Base-by-base conservation (phyloP, 2,329 filamentous ascomycete species). In the Nemania serpens region DNA sequence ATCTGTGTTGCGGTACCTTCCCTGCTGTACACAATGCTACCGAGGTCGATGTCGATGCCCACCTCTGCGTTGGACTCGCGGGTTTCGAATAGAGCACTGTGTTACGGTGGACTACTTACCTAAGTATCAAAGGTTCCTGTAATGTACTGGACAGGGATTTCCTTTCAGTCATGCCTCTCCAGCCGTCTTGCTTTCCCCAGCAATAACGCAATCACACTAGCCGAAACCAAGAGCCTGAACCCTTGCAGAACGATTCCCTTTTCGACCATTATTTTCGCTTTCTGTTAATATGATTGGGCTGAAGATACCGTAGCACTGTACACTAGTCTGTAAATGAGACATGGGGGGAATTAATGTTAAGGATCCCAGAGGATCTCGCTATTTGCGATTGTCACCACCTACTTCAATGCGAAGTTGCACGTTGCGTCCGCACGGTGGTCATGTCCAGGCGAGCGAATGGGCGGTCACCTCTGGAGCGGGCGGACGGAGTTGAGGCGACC, bases 181-280 rank as follows among this genome's bases (percentile, higher is more conserved):
- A 59, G 51, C 59, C 37, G 53, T 20, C 9, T 42, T 62, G 60
- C 51, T 64, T 43, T 53, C 39, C 49, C 58, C 53, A 58, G 57
- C 61, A 61, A 63, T 63, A 66, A 66, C 63, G 61, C 63, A 66
- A 70, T 70, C 66, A 71, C 65, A 54, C 63, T 55, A 67, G 47
- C 55, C 33, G 51, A 49, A 36, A 48, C 59, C 25, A 59, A 57
- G 55, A 59, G 45, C 11, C 53, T 58, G 36, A 39, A 64, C 55
- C 65, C 68, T 61, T 52, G 67, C 57, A 62, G 56, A 53, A 59
- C 63, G 66, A 71, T 69, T 68, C 67, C 68, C 64, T 59, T 66
- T 64, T 53, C 58, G 61, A 64, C 52, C 57, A 69, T 67, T 69
- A 56, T 65, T 58, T 58, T 59, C 66, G 57, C 59, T 37, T 46